Conservation (phyloP, 371 early-diverging fungal genomes). For the Rhizopus sp. region DNA sequence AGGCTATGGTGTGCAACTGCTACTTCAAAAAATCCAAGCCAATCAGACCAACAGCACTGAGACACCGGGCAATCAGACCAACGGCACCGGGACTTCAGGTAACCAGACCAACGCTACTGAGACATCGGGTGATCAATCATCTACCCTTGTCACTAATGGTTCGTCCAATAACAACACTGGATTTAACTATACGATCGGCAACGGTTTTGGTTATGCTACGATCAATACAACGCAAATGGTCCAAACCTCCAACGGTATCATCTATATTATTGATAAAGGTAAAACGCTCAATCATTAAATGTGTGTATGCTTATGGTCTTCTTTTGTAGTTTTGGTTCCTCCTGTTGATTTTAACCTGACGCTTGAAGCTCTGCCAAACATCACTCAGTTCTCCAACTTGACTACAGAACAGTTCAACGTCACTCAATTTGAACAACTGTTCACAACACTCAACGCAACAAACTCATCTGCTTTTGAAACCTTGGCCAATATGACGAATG, state of each 20-base stretch:
- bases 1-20: constrained; percentile 22
- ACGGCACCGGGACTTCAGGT: neutral
- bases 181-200: constrained; percentile 14
- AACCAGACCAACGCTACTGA: neutral
- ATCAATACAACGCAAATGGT: constrained; percentile 24
- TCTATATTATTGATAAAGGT: constrained; percentile 42
- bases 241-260: constrained; percentile 36
- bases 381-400: neutral
- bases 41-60: constrained; percentile 8
- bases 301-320: neutral
- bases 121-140: neutral
- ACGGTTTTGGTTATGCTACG: constrained; percentile 23
- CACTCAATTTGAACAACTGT: constrained; percentile 5
- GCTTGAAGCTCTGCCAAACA: constrained; percentile 10
- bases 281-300: constrained; percentile 4
- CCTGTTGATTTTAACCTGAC: constrained; percentile 24
- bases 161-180: neutral
- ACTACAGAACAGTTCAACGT: neutral
- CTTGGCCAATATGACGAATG: constrained; percentile 9
- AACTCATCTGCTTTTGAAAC: constrained; percentile 3
- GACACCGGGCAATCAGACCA: neutral
- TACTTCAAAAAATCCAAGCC: constrained; percentile 22
- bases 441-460: constrained; percentile 17
- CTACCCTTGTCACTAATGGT: no score
- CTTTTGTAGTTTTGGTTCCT: constrained; percentile 32